Evolutionary conservation across 768 basidiomycete genomes (phyloP).

Genomic region (Hygrophoropsis aurantiaca): DNA sequence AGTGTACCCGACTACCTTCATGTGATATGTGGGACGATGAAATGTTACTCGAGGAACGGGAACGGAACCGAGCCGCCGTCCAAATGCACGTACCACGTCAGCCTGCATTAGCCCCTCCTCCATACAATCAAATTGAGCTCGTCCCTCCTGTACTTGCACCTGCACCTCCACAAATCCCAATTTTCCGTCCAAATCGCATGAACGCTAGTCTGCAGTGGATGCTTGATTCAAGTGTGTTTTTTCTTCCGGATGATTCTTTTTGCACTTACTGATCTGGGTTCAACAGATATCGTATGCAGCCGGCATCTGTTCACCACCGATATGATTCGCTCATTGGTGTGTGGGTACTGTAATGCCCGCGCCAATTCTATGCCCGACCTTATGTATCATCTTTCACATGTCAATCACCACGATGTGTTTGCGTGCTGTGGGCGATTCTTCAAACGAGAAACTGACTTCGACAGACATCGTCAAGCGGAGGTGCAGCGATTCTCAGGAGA

Average conservation of each 20-base stretch:
- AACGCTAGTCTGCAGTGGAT: slow-evolving; percentile 16
- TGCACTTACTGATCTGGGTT: neutral
- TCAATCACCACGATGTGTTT: slow-evolving; percentile 19
- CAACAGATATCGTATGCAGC: slow-evolving; percentile 11
- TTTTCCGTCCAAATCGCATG: neutral
- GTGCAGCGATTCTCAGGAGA: neutral
- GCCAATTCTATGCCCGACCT: slow-evolving; percentile 23
- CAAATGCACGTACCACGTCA: slow-evolving; percentile 5
- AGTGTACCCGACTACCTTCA: slow-evolving; percentile 31
- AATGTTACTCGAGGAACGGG: slow-evolving; percentile 32
- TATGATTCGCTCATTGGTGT: slow-evolving; percentile 21
- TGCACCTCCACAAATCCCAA: neutral
- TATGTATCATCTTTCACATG: slow-evolving; percentile 21
- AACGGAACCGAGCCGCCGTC: slow-evolving; percentile 22
- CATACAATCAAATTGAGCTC: no score
- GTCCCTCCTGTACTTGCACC: slow-evolving; percentile 4
- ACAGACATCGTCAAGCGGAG: slow-evolving; percentile 13
- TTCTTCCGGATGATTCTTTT: neutral
- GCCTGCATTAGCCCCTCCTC: neutral
- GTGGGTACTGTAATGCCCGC: slow-evolving; percentile 23
- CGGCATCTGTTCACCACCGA: slow-evolving; percentile 19
- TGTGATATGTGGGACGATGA: slow-evolving; percentile 41
- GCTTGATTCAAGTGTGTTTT: slow-evolving; percentile 14
- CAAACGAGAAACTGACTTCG: slow-evolving; percentile 18
- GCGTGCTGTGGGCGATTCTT: slow-evolving; percentile 29